Percentiles rank a stretch among this genome's conserved stretches.
Evolutionary conservation across 331 rosid species (phyloP).

Genomic region (Quercus lobata): DNA sequence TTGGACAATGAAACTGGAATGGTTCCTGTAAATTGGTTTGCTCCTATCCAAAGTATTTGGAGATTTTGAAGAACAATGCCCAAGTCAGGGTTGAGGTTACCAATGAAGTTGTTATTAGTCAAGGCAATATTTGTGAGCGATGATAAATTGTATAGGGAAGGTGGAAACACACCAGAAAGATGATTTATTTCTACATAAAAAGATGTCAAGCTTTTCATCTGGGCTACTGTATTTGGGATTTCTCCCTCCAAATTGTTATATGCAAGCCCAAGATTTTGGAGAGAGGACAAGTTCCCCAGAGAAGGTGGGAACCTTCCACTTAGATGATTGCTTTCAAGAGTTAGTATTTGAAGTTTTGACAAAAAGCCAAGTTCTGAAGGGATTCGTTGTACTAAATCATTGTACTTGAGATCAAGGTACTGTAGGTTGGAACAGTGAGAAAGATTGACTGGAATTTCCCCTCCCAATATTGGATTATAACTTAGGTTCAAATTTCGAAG

Average conservation of each 20-base stretch:
- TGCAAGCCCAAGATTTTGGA: no score
- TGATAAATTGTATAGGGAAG: no score
- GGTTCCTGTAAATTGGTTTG: background rate
- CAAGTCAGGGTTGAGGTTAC: background rate
- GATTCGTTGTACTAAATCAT: background rate
- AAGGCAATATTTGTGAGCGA: no score
- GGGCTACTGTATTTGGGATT: no score
- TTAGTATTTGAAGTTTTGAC: no score
- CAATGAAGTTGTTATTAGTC: background rate
- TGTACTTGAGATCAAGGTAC: background rate
- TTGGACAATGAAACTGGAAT: background rate
- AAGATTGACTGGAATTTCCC: background rate
- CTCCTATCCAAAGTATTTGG: background rate
- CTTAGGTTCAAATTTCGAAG: background rate
- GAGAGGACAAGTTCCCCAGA: no score
- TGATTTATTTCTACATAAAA: no score
- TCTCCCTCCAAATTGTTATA: no score
- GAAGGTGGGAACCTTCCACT: no score
- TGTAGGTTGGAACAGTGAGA: background rate
- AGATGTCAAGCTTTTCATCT: no score
- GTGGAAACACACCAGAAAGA: no score
- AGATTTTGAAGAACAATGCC: background rate
- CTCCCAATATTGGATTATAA: background rate
- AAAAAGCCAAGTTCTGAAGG: no score
- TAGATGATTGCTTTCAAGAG: rapidly evolving